Evolutionary conservation across 2,329 filamentous ascomycete species (phyloP).

Genomic region (Huntiella omanensis): DNA sequence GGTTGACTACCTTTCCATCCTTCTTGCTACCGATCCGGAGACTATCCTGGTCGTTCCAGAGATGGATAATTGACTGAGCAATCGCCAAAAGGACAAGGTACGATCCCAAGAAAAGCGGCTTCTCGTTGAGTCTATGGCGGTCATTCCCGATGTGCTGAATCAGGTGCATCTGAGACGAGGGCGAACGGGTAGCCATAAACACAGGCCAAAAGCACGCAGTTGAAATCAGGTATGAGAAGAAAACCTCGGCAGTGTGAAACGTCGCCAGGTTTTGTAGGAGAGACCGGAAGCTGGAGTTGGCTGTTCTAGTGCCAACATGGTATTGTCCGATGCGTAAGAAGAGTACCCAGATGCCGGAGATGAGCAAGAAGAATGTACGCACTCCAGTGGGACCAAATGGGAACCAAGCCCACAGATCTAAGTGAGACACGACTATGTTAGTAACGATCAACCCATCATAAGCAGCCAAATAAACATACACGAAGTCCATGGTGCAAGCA

Average conservation of each 20-base stretch:
- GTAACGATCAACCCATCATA: not conserved
- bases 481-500: constrained; percentile 50
- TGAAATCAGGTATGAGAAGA: constrained; percentile 60
- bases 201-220: constrained; percentile 64
- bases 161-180: constrained; percentile 45
- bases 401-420: constrained; percentile 75
- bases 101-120: constrained; percentile 59
- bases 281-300: constrained; percentile 46
- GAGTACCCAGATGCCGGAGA: constrained; percentile 58
- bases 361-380: constrained; percentile 56
- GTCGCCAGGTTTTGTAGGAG: constrained; percentile 39
- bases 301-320: constrained; percentile 55
- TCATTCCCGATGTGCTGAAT: constrained; percentile 55
- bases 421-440: constrained; percentile 1
- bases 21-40: constrained; percentile 25
- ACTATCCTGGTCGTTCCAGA: constrained; percentile 55
- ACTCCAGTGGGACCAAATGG: constrained; percentile 59
- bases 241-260: constrained; percentile 45
- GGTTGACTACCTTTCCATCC: constrained; percentile 8
- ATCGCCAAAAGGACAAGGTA: constrained; percentile 51
- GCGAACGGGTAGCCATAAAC: constrained; percentile 54
- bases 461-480: constrained; percentile 28
- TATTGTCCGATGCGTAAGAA: constrained; percentile 72
- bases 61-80: constrained; percentile 49
- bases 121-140: constrained; percentile 64